phyloP scores from a whole-genome alignment of 2,329 filamentous ascomycete genomes.

The Fusarium anguioides region DNA sequence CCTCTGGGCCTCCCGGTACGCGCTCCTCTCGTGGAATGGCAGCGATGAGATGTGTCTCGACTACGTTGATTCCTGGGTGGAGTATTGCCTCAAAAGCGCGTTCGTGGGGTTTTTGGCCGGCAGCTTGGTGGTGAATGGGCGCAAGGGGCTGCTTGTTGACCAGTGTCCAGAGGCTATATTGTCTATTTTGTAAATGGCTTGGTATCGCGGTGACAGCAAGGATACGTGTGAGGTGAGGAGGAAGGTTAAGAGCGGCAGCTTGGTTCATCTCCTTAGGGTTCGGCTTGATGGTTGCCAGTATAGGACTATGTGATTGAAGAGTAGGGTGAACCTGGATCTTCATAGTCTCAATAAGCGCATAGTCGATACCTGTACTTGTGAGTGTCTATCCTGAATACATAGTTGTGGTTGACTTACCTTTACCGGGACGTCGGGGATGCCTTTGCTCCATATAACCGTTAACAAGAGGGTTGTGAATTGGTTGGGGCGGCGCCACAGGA shows the following conservation, averaged over 20 bases:
- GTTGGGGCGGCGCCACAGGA: conserved; percentile 39
- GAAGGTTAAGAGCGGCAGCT: conserved; percentile 77
- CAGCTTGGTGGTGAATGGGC: conserved; percentile 58
- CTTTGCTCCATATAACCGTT: conserved; percentile 52
- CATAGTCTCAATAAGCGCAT: conserved; percentile 75
- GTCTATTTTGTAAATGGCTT: conserved; percentile 70
- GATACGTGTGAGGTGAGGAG: conserved; percentile 74
- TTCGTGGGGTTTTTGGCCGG: conserved; percentile 67
- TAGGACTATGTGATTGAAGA: conserved; percentile 69
- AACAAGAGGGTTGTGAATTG: conserved; percentile 44
- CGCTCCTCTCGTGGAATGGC: conserved; percentile 71
- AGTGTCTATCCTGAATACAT: conserved; percentile 12
- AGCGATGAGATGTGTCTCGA: conserved; percentile 82
- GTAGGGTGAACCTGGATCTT: conserved; percentile 75
- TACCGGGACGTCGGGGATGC: conserved; percentile 54
- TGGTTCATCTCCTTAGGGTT: conserved; percentile 75
- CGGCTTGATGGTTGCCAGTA: conserved; percentile 72
- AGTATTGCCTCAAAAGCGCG: conserved; percentile 82
- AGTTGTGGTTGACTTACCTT: conserved; percentile 50
- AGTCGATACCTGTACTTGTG: conserved; percentile 57
- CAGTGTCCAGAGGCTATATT: conserved; percentile 81
- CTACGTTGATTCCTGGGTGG: conserved; percentile 77
- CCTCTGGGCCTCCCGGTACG: conserved; percentile 67
- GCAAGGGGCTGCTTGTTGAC: conserved; percentile 74
- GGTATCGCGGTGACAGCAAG: conserved; percentile 77